phyloP scores from a whole-genome alignment of 2,329 filamentous ascomycete genomes.

The Periconia sp. region DNA sequence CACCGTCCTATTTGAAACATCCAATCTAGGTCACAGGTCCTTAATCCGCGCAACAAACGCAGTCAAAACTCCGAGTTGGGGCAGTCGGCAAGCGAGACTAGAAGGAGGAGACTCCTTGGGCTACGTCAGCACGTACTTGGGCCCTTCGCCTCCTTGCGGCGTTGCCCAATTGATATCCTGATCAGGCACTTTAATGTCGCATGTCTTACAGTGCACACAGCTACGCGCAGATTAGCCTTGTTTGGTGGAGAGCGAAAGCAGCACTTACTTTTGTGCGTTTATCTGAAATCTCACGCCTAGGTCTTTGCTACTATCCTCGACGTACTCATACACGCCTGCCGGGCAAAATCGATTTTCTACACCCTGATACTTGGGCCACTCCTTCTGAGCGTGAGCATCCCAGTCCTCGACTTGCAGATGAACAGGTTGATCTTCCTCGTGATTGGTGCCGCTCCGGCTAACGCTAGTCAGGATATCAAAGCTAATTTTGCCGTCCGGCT shows the following conservation, averaged over 20 bases:
- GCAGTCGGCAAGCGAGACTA: too few relatives aligned
- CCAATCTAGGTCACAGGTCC: slow-evolving; percentile 5
- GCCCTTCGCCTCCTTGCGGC: slow-evolving; percentile 85
- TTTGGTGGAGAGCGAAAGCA: neutral
- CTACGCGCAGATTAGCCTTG: slow-evolving; percentile 56
- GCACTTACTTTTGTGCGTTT: slow-evolving; percentile 90
- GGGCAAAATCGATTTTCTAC: slow-evolving; percentile 97
- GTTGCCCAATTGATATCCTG: slow-evolving; percentile 95
- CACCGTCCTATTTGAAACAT: slow-evolving; percentile 1
- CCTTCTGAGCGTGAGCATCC: slow-evolving; percentile 83
- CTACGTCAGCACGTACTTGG: slow-evolving; percentile 68
- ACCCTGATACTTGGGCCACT: slow-evolving; percentile 88
- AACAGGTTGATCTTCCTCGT: slow-evolving; percentile 97
- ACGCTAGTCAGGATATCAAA: slow-evolving; percentile 98
- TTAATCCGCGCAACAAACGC: neutral
- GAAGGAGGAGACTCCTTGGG: neutral
- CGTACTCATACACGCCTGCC: slow-evolving; percentile 96
- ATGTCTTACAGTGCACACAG: slow-evolving; percentile 99
- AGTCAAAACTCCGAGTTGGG: too few relatives aligned
- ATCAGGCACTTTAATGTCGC: slow-evolving; percentile 95
- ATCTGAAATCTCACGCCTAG: slow-evolving; percentile 96
- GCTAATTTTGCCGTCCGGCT: slow-evolving; percentile 91
- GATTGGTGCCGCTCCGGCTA: slow-evolving; percentile 93
- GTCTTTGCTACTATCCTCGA: slow-evolving; percentile 87
- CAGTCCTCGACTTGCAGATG: slow-evolving; percentile 95